Base-by-base conservation (phyloP, 352 stramenopile genomes). In the Phytopythium ostracodes region DNA sequence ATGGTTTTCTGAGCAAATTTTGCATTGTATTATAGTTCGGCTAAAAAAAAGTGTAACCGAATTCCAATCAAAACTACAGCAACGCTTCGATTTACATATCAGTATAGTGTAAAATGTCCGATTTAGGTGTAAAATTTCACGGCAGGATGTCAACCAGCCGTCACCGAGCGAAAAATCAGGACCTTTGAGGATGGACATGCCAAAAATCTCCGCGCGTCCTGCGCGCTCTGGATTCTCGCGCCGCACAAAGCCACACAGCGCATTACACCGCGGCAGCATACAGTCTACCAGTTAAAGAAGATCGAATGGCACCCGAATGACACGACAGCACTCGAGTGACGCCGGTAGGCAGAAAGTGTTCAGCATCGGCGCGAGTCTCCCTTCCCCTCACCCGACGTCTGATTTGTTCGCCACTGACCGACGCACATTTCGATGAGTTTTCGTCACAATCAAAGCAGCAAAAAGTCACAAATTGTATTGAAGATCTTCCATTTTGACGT, bases 381-480 rank as follows among this genome's bases (percentile, higher is more conserved):
- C 46, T 52, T 52, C 22, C 46, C 46, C 46, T 50, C 43, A 50
- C 43, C 43, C 43, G 43, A 50, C 43, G 42, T 51, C 44, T 51
- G 44, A 51, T 51, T 51, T 51, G 44, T n/a, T 51, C 46, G 46
- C 24, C 46, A 52, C 12, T 3, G 43, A 24, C 12, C 4, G 43
- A 24, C 1, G 22, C 24, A 4, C 10, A n/a, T 33, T 33, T 50
- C n/a, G n/a, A 50, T 50, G 20, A 0, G n/a, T 29, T 47, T 47
- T 38, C 10, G 10, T 44, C 38, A 14, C 11, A n/a, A 44, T 3
- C 38, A 18, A n/a, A 44, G 4, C 20, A 44, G 38, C 20, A 33
- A n/a, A 44, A 8, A 44, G 18, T 4, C 33, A 38, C 7, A 1
- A 44, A 8, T 44, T 44, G 38, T 44, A 44, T 47, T n/a, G 38